Percentiles rank a stretch among this genome's conserved stretches.
Conservation (phyloP, 108 stramenopile species). For the Schizochytrium sp. region DNA sequence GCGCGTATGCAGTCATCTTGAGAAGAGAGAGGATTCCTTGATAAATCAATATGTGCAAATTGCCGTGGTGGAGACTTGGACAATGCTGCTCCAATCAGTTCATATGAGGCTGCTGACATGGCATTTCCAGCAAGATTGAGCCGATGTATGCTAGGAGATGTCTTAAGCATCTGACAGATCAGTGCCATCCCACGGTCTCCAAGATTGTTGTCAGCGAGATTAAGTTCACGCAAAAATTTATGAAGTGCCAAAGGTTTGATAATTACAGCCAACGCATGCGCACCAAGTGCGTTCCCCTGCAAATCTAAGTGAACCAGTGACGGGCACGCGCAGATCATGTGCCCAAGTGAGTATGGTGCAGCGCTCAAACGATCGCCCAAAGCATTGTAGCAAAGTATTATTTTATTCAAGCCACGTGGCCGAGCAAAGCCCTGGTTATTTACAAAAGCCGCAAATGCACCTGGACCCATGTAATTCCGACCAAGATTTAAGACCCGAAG, state of each 20-base stretch:
- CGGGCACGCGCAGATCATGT: conserved; percentile 19
- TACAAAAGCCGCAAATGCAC: not conserved
- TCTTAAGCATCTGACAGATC: not conserved
- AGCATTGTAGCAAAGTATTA: not conserved
- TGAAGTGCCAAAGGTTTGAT: not conserved
- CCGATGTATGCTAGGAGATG: not conserved
- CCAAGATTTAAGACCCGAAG: not conserved
- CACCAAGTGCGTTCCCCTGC: not conserved
- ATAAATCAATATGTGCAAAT: not conserved
- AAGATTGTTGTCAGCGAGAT: not conserved
- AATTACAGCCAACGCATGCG: not conserved
- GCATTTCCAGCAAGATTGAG: not conserved
- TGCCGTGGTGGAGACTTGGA: not conserved
- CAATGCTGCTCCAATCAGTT: not conserved
- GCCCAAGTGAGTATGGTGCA: not conserved
- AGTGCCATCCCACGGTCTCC: conserved; percentile 9
- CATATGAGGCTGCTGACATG: not conserved
- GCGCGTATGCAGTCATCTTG: not conserved
- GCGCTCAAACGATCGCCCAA: not conserved
- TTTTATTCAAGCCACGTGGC: not conserved
- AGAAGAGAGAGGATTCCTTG: not conserved
- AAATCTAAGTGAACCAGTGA: not conserved
- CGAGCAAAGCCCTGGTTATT: conserved; percentile 15
- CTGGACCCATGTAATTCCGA: not conserved
- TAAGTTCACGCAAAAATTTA: not conserved